Conservation (phyloP, 1,139 yeast species). For the Torulaspora globosa region DNA sequence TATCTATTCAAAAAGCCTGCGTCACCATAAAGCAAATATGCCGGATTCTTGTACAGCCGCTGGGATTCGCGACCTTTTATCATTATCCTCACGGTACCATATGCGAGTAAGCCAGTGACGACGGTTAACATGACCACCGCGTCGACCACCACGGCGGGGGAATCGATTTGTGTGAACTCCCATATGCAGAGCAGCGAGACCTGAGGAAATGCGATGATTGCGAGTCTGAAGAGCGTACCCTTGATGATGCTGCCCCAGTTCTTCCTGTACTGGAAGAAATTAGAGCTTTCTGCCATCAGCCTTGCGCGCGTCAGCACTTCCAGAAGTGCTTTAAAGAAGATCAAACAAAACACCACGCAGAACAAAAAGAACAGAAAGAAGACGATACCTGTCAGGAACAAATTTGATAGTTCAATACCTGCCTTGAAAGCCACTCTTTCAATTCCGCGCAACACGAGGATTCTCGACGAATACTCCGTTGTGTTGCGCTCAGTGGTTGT, state of each 20-base stretch:
- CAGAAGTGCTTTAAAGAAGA: conserved; percentile 67
- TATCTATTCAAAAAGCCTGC: conserved; percentile 73
- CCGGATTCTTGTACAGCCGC: conserved; percentile 79
- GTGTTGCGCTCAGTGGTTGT: conserved; percentile 68
- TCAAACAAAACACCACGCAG: conserved; percentile 59
- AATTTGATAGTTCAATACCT: conserved; percentile 75
- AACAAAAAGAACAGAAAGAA: conserved; percentile 79
- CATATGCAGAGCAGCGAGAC: conserved; percentile 76
- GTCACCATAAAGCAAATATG: conserved; percentile 85
- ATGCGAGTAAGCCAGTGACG: conserved; percentile 55
- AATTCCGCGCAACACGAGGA: conserved; percentile 81
- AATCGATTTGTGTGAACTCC: conserved; percentile 81
- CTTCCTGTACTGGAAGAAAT: conserved; percentile 71
- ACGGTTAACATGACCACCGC: conserved; percentile 66
- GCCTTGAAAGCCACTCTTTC: conserved; percentile 87
- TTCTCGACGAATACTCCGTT: conserved; percentile 48
- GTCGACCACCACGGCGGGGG: conserved; percentile 75
- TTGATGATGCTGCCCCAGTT: conserved; percentile 79
- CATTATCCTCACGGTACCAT: conserved; percentile 71
- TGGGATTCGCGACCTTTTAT: conserved; percentile 68
- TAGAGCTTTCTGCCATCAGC: conserved; percentile 50
- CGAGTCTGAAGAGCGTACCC: conserved; percentile 81
- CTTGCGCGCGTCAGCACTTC: conserved; percentile 65
- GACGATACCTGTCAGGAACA: conserved; percentile 82
- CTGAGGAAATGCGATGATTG: conserved; percentile 82